Conservation (phyloP, 257 asterid genomes). For the Catharanthus roseus region DNA sequence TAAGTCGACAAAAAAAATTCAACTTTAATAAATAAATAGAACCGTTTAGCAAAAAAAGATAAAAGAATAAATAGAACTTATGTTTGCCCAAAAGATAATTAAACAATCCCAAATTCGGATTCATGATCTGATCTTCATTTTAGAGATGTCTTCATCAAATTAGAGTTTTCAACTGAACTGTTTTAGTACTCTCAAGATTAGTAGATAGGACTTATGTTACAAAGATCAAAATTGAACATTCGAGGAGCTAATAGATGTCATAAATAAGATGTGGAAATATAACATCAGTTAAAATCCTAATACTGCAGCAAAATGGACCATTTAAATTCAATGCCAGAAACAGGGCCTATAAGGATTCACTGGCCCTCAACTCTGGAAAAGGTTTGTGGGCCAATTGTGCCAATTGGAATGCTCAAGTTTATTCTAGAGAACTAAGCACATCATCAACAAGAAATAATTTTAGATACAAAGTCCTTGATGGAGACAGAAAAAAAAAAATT, state of each 20-base stretch:
- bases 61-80: too few relatives aligned
- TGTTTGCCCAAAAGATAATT: too few relatives aligned
- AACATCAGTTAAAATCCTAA: not conserved
- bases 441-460: not conserved
- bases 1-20: too few relatives aligned
- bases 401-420: not conserved
- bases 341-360: not conserved
- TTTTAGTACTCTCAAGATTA: too few relatives aligned
- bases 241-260: not conserved
- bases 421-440: not conserved
- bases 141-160: too few relatives aligned
- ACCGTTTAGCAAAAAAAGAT: too few relatives aligned
- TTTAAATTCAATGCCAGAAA: not conserved
- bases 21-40: too few relatives aligned
- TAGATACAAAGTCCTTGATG: not conserved
- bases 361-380: not conserved
- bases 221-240: too few relatives aligned
- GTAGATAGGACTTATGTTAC: too few relatives aligned
- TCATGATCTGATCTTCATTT: too few relatives aligned
- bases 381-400: not conserved
- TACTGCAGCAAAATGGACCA: not conserved
- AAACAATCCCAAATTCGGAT: too few relatives aligned
- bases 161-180: too few relatives aligned
- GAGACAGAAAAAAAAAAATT: not conserved
- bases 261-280: not conserved